These are phyloP conservation scores for Xylaria sp. DNA, from an alignment of 2,329 filamentous ascomycete species.

Conservation along the genomic window DNA sequence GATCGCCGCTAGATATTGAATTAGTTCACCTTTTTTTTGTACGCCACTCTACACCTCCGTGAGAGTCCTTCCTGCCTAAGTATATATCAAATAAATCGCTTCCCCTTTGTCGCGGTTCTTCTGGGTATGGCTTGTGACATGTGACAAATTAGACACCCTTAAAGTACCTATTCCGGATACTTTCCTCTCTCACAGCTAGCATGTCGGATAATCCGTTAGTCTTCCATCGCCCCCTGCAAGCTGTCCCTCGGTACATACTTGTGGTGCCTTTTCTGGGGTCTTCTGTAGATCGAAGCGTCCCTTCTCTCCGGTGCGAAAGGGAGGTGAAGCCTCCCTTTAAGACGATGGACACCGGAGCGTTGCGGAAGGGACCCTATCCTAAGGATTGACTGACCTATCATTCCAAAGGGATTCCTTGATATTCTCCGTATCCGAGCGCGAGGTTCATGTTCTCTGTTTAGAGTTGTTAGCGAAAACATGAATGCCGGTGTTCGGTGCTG, in stretches of 20 bases:
- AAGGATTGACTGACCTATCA: constrained; percentile 3
- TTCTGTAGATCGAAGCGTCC: constrained; percentile 4
- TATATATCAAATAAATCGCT: no score
- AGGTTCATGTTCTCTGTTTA: constrained; percentile 52
- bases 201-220: constrained; percentile 7
- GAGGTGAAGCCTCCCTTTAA: background rate
- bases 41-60: no score
- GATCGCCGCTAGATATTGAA: no score
- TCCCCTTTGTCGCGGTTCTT: no score
- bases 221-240: constrained; percentile 9
- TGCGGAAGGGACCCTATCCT: constrained; percentile 14
- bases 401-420: constrained; percentile 48
- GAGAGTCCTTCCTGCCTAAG: no score
- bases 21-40: no score
- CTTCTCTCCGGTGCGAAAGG: constrained; percentile 5
- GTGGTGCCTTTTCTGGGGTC: constrained; percentile 7
- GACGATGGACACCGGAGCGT: constrained; percentile 2
- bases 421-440: constrained; percentile 63
- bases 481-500: constrained; percentile 1
- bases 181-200: constrained; percentile 1
- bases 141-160: no score
- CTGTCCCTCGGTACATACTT: constrained; percentile 21
- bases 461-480: constrained; percentile 56
- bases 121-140: no score
- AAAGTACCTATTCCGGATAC: background rate